Conservation (phyloP, 2,329 filamentous ascomycete genomes). For the Escovopsis sp. region DNA sequence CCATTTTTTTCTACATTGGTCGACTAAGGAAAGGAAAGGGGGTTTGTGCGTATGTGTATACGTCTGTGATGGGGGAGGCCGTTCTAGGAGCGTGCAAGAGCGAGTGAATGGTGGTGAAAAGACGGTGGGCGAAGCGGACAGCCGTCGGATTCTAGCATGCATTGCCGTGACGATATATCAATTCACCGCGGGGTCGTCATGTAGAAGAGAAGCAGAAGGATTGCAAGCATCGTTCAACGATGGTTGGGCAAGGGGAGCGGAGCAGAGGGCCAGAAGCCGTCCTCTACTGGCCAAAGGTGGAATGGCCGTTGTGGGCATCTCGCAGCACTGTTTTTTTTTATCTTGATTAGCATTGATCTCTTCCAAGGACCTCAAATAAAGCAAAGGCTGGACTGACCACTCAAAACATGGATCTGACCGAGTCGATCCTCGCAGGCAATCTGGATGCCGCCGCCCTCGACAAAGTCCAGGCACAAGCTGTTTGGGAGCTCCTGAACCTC, state of each 20-base stretch:
- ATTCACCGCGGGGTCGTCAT: not conserved
- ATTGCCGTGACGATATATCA: too few species aligned
- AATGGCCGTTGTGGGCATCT: conserved; percentile 22
- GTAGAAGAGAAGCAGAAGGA: not conserved
- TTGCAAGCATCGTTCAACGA: not conserved
- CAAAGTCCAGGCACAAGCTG: conserved; percentile 51
- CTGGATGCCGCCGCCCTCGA: conserved; percentile 47
- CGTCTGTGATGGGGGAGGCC: too few species aligned
- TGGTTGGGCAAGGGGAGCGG: not conserved
- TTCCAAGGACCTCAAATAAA: too few species aligned
- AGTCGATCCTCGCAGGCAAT: conserved; percentile 48
- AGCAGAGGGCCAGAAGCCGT: not conserved
- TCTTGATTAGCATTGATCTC: not conserved
- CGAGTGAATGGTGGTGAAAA: too few species aligned
- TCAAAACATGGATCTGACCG: conserved; percentile 40
- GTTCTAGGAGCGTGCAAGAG: too few species aligned
- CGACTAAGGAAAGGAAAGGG: not conserved
- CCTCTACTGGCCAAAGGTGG: conserved; percentile 17
- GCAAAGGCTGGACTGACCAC: conserved; percentile 27
- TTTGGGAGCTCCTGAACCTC: conserved; percentile 88
- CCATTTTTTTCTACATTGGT: not conserved
- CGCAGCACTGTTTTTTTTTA: conserved; percentile 15
- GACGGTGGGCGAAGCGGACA: too few species aligned
- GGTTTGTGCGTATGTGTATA: not conserved
- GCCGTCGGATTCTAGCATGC: too few species aligned